These are phyloP conservation scores for Chytriomyces sp. DNA, from an alignment of 192 early-diverging fungal genomes.

Conservation along the genomic window DNA sequence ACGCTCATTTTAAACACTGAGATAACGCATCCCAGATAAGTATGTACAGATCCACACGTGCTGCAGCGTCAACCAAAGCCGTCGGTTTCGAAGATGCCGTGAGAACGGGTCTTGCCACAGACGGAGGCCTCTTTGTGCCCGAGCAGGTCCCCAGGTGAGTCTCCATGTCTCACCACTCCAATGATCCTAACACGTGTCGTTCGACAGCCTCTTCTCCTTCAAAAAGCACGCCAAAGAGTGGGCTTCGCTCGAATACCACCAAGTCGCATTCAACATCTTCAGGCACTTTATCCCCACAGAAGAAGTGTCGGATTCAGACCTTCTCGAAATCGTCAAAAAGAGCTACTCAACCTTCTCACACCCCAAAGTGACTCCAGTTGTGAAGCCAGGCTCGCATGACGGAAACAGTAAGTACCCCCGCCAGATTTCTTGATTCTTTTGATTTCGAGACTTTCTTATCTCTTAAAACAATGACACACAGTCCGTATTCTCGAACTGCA, in stretches of 20 bases:
- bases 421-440: background rate
- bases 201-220: constrained; percentile 1
- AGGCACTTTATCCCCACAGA: constrained; percentile 77
- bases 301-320: constrained; percentile 79
- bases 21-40: too few relatives aligned
- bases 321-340: constrained; percentile 63
- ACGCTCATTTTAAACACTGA: background rate
- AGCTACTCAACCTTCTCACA: constrained; percentile 6
- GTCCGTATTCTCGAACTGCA: constrained; percentile 84
- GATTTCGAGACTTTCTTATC: background rate
- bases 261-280: constrained; percentile 86
- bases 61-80: constrained; percentile 45
- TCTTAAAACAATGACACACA: background rate
- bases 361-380: constrained; percentile 15
- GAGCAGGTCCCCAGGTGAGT: constrained; percentile 76
- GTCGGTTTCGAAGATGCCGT: constrained; percentile 88
- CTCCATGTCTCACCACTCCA: constrained; percentile 45
- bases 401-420: constrained; percentile 12
- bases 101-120: constrained; percentile 85
- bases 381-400: constrained; percentile 13
- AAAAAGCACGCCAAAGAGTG: constrained; percentile 48
- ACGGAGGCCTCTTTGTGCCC: constrained; percentile 96
- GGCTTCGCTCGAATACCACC: constrained; percentile 72
- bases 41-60: constrained; percentile 83
- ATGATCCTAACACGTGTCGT: too few relatives aligned